Base-by-base conservation (phyloP, 1,284 basidiomycete genomes). In the Rhodotorula sp. region DNA sequence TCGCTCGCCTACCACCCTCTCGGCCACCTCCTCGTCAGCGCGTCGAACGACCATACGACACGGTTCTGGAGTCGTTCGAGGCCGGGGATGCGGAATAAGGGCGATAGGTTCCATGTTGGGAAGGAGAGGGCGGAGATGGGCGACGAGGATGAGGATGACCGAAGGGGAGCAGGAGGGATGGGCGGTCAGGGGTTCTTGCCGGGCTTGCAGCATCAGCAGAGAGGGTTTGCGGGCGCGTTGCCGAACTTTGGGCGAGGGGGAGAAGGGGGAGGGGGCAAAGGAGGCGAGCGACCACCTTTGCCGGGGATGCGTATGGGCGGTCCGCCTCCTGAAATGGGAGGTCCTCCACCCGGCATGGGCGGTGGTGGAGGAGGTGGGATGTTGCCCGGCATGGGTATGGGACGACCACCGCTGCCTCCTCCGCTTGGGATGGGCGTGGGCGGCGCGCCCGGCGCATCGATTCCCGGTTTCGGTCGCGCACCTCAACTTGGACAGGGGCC, bases 41-140 rank as follows among this genome's bases (percentile, higher is more conserved):
- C 91, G 15, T 91, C 90, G 44, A 98, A 97, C 82, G 95, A 99
- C 83, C 93, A 96, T 81, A 96, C 94, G 18, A 96, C 95, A 22
- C 87, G 94, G 20, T 99, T 98, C 85, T 99, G 96, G 95, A 89
- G 89, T 65, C 87, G 95, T 62, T 90, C 92, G 74, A 84, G 89
- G 57, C 93, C 87, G 0, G 90, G 90, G 11, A 46, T 56, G 28
- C 54, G 65, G 54, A 67, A 61, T 5, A 61, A 63, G 31, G 48
- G 62, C 20, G 77, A 77, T 64, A 60, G 77, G 44, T 78, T 76
- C 62, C 77, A 78, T 34, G 50, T 78, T 13, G 77, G 77, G 6
- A 60, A 69, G 30, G 77, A 78, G 11, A 64, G 61, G 53, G 76
- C 76, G 34, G 69, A 67, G 40, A 71, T 71, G 54, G 46, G 73